These are phyloP conservation scores for Globisporangium solare DNA, from an alignment of 352 stramenopile species.

Conservation along the genomic window DNA sequence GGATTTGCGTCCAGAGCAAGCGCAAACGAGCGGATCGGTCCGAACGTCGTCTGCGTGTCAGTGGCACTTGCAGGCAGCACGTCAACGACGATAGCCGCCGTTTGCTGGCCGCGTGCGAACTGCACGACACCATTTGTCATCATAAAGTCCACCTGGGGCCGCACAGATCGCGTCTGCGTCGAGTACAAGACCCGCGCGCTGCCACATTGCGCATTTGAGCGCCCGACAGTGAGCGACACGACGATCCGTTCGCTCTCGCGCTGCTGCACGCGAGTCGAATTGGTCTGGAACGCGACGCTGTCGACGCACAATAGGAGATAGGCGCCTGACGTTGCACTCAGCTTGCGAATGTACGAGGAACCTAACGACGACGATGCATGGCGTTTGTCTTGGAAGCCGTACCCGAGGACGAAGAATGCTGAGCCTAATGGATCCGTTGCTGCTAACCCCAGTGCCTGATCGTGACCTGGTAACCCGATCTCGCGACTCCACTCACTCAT, in stretches of 20 bases:
- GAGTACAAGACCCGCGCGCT: conserved; percentile 18
- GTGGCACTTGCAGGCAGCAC: conserved; percentile 17
- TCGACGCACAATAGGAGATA: conserved; percentile 8
- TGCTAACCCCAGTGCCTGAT: conserved; percentile 3
- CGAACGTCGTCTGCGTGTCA: background rate
- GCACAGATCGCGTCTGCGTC: conserved; percentile 2
- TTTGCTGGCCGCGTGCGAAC: conserved; percentile 18
- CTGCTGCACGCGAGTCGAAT: conserved; percentile 7
- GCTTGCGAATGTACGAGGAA: background rate
- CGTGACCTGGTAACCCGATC: background rate
- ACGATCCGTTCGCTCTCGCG: conserved; percentile 2
- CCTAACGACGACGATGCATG: background rate
- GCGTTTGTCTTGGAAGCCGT: background rate
- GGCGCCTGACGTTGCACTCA: background rate
- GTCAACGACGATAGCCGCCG: conserved; percentile 20
- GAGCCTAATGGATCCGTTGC: no score
- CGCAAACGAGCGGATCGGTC: conserved; percentile 3
- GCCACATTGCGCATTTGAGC: conserved; percentile 13
- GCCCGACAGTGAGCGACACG: background rate
- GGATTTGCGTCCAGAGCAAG: conserved; percentile 4
- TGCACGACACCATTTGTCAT: conserved; percentile 18
- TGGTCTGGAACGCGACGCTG: conserved; percentile 10
- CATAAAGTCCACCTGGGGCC: conserved; percentile 22
- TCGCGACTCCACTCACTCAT: conserved; percentile 7
- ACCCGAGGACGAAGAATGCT: conserved; percentile 5